phyloP scores from a whole-genome alignment of 768 basidiomycete species.

The Ramaria sp. region DNA sequence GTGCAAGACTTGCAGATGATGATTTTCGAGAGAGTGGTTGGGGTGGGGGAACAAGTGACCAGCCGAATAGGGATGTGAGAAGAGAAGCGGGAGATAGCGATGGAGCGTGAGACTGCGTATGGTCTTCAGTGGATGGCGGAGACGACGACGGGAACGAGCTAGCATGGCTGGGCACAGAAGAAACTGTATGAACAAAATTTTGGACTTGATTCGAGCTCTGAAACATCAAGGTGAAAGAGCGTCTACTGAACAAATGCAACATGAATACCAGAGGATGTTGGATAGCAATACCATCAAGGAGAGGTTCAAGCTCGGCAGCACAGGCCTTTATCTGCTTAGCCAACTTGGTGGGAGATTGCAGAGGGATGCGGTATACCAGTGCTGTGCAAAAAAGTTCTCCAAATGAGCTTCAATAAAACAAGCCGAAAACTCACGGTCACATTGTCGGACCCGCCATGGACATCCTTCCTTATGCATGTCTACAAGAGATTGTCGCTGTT shows the following conservation, averaged over 20 bases:
- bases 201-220: slow-evolving; percentile 51
- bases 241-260: not conserved
- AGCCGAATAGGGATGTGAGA: slow-evolving; percentile 37
- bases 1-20: slow-evolving; percentile 16
- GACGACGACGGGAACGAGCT: slow-evolving; percentile 4
- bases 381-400: slow-evolving; percentile 23
- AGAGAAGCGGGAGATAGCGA: slow-evolving; percentile 28
- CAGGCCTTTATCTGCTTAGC: slow-evolving; percentile 46
- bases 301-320: slow-evolving; percentile 41
- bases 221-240: slow-evolving; percentile 10
- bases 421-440: slow-evolving; percentile 47
- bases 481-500: slow-evolving; percentile 54
- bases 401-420: not conserved
- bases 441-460: slow-evolving; percentile 75
- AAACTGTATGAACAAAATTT: slow-evolving; percentile 37
- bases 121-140: not conserved
- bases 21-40: slow-evolving; percentile 11
- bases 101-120: not conserved
- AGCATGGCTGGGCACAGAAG: slow-evolving; percentile 12
- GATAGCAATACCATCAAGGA: slow-evolving; percentile 43
- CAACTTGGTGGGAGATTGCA: slow-evolving; percentile 54
- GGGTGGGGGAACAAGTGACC: slow-evolving; percentile 27
- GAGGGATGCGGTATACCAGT: slow-evolving; percentile 64
- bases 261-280: slow-evolving; percentile 63
- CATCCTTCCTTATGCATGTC: slow-evolving; percentile 71